Percentiles rank a stretch among this genome's conserved stretches.
phyloP scores from a whole-genome alignment of 768 basidiomycete species.

The Termitomyces sp. region DNA sequence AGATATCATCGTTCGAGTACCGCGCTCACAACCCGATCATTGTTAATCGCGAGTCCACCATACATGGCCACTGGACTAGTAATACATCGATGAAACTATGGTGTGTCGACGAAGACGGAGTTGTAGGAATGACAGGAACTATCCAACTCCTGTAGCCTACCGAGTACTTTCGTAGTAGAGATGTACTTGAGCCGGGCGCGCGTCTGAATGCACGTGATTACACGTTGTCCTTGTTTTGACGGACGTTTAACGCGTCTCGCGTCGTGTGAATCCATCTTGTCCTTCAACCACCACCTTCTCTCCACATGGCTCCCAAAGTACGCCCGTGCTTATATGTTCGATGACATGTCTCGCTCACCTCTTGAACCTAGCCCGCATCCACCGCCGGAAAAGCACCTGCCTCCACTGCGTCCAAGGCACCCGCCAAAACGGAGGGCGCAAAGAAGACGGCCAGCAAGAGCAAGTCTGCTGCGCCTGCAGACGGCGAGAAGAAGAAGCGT shows the following conservation, averaged over 20 bases:
- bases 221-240: conserved; percentile 12
- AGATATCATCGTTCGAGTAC: conserved; percentile 57
- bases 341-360: background rate
- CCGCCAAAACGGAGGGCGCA: conserved; percentile 37
- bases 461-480: conserved; percentile 34
- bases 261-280: conserved; percentile 7
- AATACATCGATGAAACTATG: conserved; percentile 41
- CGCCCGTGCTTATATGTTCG: background rate
- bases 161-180: background rate
- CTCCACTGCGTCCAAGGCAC: conserved; percentile 39
- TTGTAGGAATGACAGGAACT: conserved; percentile 65
- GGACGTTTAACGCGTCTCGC: conserved; percentile 10
- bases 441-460: conserved; percentile 44
- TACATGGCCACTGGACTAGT: conserved; percentile 41
- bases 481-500: conserved; percentile 76
- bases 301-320: conserved; percentile 13
- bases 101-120: conserved; percentile 52
- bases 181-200: background rate
- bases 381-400: conserved; percentile 14
- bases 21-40: conserved; percentile 62
- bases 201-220: conserved; percentile 8
- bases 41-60: conserved; percentile 42
- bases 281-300: conserved; percentile 10
- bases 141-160: conserved; percentile 21
- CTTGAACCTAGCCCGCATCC: conserved; percentile 9